These are phyloP conservation scores for Microbotryum silenes-acaulis DNA, from an alignment of 1,284 basidiomycete species.

Conservation along the genomic window DNA sequence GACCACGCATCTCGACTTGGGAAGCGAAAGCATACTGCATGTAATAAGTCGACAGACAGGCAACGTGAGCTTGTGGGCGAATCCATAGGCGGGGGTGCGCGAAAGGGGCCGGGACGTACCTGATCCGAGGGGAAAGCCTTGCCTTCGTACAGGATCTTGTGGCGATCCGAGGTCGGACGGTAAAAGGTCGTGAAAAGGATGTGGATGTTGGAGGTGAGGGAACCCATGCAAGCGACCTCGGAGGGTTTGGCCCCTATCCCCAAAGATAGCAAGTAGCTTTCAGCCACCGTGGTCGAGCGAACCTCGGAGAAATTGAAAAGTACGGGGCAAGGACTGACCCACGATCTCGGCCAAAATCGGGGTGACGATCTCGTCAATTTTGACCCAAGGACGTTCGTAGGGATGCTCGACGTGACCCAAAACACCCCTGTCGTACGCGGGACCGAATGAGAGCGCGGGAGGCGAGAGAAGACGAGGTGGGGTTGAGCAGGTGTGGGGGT, in stretches of 20 bases:
- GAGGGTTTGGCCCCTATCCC: constrained; percentile 62
- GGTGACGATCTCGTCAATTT: constrained; percentile 63
- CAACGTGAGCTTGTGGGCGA: too few species aligned
- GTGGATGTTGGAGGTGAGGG: constrained; percentile 89
- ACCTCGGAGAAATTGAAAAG: background rate
- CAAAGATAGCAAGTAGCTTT: background rate
- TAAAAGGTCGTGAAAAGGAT: constrained; percentile 92
- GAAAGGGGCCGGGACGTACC: constrained; percentile 45
- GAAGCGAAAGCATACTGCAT: constrained; percentile 91
- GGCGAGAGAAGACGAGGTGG: background rate
- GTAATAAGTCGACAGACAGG: background rate
- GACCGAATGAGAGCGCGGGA: background rate
- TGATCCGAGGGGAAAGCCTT: constrained; percentile 94
- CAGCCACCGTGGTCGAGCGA: background rate
- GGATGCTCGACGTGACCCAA: constrained; percentile 88
- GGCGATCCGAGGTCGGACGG: constrained; percentile 69
- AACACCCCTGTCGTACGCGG: constrained; percentile 57
- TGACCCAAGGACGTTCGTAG: constrained; percentile 71
- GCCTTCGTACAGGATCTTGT: constrained; percentile 92
- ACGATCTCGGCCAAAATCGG: constrained; percentile 74
- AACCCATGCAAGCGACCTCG: constrained; percentile 91
- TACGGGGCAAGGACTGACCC: constrained; percentile 49
- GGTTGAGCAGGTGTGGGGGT: background rate
- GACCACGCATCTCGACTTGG: constrained; percentile 71
- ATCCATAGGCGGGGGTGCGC: background rate